Evolutionary conservation across 371 early-diverging fungal genomes (phyloP).

Genomic region (Mucor saturninus): DNA sequence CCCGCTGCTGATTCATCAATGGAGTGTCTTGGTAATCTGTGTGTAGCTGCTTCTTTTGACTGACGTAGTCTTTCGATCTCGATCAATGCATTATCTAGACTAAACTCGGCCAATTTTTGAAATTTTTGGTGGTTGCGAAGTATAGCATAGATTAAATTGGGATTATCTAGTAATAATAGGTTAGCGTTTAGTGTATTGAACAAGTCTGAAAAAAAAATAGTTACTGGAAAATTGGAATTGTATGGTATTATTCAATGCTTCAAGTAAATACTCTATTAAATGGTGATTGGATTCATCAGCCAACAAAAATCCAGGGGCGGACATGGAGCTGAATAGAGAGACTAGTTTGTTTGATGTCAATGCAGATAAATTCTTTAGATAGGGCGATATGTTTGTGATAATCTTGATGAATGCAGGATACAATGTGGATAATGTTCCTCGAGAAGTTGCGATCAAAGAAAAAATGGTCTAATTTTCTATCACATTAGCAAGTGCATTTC

Average conservation of each 20-base stretch:
- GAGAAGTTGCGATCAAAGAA: constrained; percentile 76
- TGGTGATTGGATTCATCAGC: constrained; percentile 79
- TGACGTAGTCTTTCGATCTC: constrained; percentile 62
- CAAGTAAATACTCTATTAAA: constrained; percentile 73
- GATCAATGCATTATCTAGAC: constrained; percentile 63
- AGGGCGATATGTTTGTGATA: constrained; percentile 84
- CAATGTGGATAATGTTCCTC: constrained; percentile 67
- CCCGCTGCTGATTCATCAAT: background rate
- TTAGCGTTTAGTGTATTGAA: background rate
- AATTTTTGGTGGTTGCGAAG: constrained; percentile 73
- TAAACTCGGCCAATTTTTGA: constrained; percentile 67
- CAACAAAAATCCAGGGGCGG: constrained; percentile 80
- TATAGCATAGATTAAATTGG: constrained; percentile 76
- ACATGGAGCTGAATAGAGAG: constrained; percentile 72
- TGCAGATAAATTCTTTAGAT: constrained; percentile 76
- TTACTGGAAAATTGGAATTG: constrained; percentile 79
- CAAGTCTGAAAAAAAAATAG: too few species aligned
- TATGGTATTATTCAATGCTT: constrained; percentile 78
- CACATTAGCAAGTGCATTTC: background rate
- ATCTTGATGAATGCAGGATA: constrained; percentile 81
- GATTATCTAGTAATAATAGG: constrained; percentile 55
- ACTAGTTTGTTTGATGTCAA: constrained; percentile 75
- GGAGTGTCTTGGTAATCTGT: background rate
- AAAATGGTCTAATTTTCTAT: constrained; percentile 63
- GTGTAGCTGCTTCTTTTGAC: constrained; percentile 40